Conservation (phyloP, 305 asterid species). For the Rubia tinctorum region DNA sequence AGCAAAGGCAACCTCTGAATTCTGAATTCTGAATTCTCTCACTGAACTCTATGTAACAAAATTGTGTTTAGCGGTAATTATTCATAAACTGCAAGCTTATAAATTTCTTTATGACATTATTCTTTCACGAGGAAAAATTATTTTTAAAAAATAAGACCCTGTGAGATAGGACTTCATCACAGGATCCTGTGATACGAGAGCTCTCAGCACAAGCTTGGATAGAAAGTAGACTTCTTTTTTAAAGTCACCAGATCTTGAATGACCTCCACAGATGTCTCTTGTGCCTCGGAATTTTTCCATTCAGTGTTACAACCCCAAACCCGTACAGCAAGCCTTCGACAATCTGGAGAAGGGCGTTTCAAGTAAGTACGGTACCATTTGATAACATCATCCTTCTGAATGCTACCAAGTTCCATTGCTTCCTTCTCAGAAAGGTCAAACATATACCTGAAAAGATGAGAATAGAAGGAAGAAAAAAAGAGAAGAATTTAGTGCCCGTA, state of each 20-base stretch:
- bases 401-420: conserved; percentile 58
- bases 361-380: conserved; percentile 73
- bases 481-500: not conserved
- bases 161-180: not conserved
- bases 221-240: conserved; percentile 60
- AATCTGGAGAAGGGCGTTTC: conserved; percentile 72
- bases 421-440: conserved; percentile 80
- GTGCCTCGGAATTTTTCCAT: conserved; percentile 36
- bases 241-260: conserved; percentile 55
- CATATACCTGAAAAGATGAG: conserved; percentile 62
- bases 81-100: not conserved
- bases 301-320: conserved; percentile 92
- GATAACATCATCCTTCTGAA: conserved; percentile 57
- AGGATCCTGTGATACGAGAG: not conserved
- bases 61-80: not conserved
- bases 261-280: conserved; percentile 37
- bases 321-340: conserved; percentile 82
- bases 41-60: not conserved
- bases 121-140: not conserved
- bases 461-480: not conserved
- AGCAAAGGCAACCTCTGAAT: not conserved
- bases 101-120: not conserved
- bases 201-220: conserved; percentile 66
- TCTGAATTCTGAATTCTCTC: not conserved
- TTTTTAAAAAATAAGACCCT: not conserved